Conservation (phyloP, 129 eudicot species). For the Sambucus nigra region DNA sequence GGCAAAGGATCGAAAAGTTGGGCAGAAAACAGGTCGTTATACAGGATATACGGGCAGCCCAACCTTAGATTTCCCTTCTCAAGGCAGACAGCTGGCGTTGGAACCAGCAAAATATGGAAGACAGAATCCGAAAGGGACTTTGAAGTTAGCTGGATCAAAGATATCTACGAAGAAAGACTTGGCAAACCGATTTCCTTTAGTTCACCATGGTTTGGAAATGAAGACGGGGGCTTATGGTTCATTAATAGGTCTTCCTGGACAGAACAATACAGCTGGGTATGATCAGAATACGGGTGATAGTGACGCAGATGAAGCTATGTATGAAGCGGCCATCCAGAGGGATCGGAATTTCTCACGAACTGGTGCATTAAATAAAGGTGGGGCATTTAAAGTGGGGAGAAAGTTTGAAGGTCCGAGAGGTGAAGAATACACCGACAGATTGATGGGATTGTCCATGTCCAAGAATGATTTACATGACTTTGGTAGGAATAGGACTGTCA, state of each 20-base stretch:
- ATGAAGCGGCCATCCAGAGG: slow-evolving; percentile 52
- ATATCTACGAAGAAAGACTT: slow-evolving; percentile 27
- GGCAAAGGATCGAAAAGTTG: slow-evolving; percentile 39
- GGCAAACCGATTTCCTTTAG: slow-evolving; percentile 21
- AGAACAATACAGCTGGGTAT: slow-evolving; percentile 14
- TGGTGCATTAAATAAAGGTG: slow-evolving; percentile 15
- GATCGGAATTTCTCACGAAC: slow-evolving; percentile 26
- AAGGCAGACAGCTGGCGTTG: slow-evolving; percentile 23
- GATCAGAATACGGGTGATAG: slow-evolving; percentile 18
- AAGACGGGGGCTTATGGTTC: slow-evolving; percentile 34
- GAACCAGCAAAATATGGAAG: slow-evolving; percentile 41
- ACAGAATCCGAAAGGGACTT: slow-evolving; percentile 48
- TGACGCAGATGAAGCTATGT: slow-evolving; percentile 41
- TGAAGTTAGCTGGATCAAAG: slow-evolving; percentile 46
- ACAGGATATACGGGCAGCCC: slow-evolving; percentile 30
- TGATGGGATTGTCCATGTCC: slow-evolving; percentile 26
- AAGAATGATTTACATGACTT: slow-evolving; percentile 34
- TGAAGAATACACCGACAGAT: slow-evolving; percentile 38
- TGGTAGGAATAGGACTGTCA: slow-evolving; percentile 52
- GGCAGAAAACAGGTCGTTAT: slow-evolving; percentile 35
- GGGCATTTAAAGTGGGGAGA: slow-evolving; percentile 26
- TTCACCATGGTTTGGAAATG: slow-evolving; percentile 26
- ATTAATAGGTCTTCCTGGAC: slow-evolving; percentile 22
- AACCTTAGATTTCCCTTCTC: slow-evolving; percentile 29
- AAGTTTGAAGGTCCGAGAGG: slow-evolving; percentile 33